These are phyloP conservation scores for Ustilaginoidea virens DNA, from an alignment of 2,329 filamentous ascomycete genomes.

Conservation along the genomic window DNA sequence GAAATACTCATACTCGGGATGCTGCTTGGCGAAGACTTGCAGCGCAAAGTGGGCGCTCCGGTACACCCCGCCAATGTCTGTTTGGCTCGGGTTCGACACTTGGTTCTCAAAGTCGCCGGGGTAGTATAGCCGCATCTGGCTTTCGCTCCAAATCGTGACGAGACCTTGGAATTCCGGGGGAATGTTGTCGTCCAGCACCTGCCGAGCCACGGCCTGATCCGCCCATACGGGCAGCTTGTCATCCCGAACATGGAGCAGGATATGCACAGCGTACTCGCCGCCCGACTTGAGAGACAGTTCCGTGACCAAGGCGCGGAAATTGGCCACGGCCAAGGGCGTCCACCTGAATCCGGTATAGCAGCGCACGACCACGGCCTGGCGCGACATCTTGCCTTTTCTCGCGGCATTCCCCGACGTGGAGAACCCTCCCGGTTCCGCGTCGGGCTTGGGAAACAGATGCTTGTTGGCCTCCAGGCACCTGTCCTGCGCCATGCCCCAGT, in stretches of 20 bases:
- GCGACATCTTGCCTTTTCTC: conserved; percentile 25
- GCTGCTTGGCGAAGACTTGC: conserved; percentile 46
- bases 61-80: conserved; percentile 53
- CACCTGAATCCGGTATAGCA: conserved; percentile 71
- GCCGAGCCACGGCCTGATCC: conserved; percentile 56
- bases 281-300: conserved; percentile 66
- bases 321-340: conserved; percentile 62
- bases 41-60: conserved; percentile 47
- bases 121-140: conserved; percentile 71
- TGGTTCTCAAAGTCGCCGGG: conserved; percentile 53
- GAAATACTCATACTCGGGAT: conserved; percentile 50
- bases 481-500: conserved; percentile 40
- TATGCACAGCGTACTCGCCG: conserved; percentile 69
- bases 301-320: conserved; percentile 66
- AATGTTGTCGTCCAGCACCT: conserved; percentile 50
- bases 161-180: conserved; percentile 65
- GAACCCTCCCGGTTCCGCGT: conserved; percentile 22
- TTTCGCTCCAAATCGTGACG: conserved; percentile 71
- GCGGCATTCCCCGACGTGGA: conserved; percentile 7
- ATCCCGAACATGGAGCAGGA: conserved; percentile 74
- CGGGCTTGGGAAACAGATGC: conserved; percentile 36
- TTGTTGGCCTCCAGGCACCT: conserved; percentile 44
- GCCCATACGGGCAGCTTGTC: conserved; percentile 68
- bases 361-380: conserved; percentile 64
- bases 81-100: conserved; percentile 40